Percentiles rank a stretch among this genome's conserved stretches.
phyloP scores from a whole-genome alignment of 805 yeast species.

The Pichia scutulata region DNA sequence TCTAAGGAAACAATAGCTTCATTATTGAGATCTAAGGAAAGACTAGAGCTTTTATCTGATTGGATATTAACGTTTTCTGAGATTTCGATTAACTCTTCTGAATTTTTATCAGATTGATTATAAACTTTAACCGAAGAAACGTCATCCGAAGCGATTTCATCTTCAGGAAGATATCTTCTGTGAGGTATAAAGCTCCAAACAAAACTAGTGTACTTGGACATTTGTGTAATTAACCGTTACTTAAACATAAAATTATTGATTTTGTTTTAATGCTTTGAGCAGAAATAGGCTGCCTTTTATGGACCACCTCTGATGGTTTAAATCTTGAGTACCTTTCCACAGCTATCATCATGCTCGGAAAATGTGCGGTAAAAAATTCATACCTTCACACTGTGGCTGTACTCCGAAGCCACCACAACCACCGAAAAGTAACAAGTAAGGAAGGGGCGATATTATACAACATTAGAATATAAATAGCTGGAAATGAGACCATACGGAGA shows the following conservation, averaged over 20 bases:
- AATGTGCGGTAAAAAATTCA: too few species aligned
- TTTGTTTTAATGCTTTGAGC: too few species aligned
- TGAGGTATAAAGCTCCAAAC: slow-evolving; percentile 7
- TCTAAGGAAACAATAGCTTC: neutral
- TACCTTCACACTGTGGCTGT: too few species aligned
- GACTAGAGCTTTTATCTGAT: neutral
- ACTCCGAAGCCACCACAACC: too few species aligned
- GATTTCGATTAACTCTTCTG: neutral
- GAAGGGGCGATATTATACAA: too few species aligned
- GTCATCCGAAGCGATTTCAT: neutral
- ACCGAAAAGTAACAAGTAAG: too few species aligned
- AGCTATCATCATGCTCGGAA: too few species aligned
- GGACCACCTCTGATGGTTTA: too few species aligned
- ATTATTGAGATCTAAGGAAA: neutral
- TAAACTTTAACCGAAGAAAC: neutral
- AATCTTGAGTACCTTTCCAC: too few species aligned
- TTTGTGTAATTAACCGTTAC: neutral
- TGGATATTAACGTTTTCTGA: neutral
- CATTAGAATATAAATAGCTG: neutral
- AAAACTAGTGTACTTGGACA: neutral
- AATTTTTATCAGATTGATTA: neutral
- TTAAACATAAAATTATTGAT: too few species aligned
- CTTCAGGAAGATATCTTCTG: slow-evolving; percentile 12
- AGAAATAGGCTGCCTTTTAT: too few species aligned
- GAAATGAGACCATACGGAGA: too few species aligned